Evolutionary conservation across 108 stramenopile species (phyloP), one percentile per base, ranked within the genome.

Genomic region (Pseudonitzschia delicatissima): DNA sequence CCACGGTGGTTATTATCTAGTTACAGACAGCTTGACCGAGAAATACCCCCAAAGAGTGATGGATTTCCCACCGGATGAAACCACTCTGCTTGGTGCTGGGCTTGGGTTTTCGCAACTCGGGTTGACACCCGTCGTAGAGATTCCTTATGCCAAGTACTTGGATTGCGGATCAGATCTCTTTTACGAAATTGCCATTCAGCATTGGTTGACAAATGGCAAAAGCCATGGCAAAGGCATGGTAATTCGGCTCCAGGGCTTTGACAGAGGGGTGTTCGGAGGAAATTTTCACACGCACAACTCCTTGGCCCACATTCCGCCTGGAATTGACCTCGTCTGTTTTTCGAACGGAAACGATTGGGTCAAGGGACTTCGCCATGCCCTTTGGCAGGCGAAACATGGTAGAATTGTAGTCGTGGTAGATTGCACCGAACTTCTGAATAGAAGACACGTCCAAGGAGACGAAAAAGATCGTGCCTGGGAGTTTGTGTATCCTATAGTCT

Each of bases 1-100:
- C 18, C 94, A 95, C 65, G 94, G 94, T 20, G 94, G 94, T 15
- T 95, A 92, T 57, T 92, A 95, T 71, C 53, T 88, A 21, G 91
- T 95, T 1, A 95, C 89, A 6, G 94, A 92, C 45, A 83, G 79
- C n/a, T 62, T 95, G 33, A 68, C 65, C 2, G 73, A 68, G 11
- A 74, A 73, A 42, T 87, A 79, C 69, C 85, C 87, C 13, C 62
- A 59, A 29, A 70, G 88, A 17, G 73, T 95, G 9, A 67, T 85
- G 36, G 94, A 92, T 63, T 92, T 95, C 66, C 94, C 94, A 52
- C 94, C 94, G 5, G 94, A 92, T 57, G 94, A 95, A 63, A 92
- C 94, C 20, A 87, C 94, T 2, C 57, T 95, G 9, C 57, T 95
- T 27, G 94, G 91, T 33, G 82, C 86, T 40, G 94, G 77, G 2